Evolutionary conservation across 2,329 filamentous ascomycete species (phyloP), one percentile per base, ranked within the genome.

Genomic region (Aspergillus eucalypticola): DNA sequence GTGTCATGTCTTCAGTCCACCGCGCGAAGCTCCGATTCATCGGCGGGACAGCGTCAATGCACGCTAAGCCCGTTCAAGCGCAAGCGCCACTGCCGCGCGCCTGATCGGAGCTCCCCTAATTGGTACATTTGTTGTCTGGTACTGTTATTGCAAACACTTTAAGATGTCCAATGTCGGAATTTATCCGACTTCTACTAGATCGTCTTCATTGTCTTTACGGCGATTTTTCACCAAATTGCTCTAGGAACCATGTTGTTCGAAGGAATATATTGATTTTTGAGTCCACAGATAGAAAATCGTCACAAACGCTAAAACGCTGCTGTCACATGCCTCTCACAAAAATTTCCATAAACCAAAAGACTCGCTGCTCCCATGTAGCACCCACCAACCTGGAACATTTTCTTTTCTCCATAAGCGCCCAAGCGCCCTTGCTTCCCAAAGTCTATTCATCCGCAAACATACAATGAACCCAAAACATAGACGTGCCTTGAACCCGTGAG

Each of bases 331-430:
- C 41, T 17, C n/a, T 1, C 39, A 13, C 39, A 32, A 55, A 54
- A 17, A n/a, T 2, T 25, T n/a, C 19, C 27, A 42, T 11, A 42
- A 41, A 8, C 13, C 6, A 25, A 6, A 44, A 44, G 17, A n/a
- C 35, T 39, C 21, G 19, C 50, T 39, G 32, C 19, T 23, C 39
- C 50, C 5, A 23, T 23, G 15, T 17, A 52, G 19, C 19, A 11
- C 48, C 13, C 21, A 32, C 48, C 23, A 29, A 46, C 23, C 39
- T 54, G 52, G 52, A 58, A 27, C 21, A 29, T 55, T 56, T 71
- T 60, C 79, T 41, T 55, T 56, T 71, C 61, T 79, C 77, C 19
- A 76, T 77, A 52, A 68, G 46, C 72, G 63, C 64, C 63, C 61
- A 53, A 68, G 46, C 72, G 63, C 64, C 63, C 60, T 60, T 46